Evolutionary conservation across 768 basidiomycete genomes (phyloP).

Genomic region (Rhizopogon rudus): DNA sequence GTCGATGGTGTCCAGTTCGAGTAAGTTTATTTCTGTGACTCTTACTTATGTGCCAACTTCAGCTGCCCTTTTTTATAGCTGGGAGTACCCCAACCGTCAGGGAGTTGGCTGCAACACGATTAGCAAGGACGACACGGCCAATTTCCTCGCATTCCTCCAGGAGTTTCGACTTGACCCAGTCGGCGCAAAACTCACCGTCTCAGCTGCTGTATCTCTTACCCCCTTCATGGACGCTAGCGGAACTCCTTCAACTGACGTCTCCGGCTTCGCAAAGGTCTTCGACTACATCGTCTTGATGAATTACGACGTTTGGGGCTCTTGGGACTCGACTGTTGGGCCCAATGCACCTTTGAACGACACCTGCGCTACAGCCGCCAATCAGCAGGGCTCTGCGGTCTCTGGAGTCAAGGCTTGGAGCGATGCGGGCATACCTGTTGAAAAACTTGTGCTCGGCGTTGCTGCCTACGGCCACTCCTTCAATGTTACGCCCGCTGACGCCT

Average conservation of each 20-base stretch:
- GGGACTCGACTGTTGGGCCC: conserved; percentile 57
- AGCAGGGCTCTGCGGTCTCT: conserved; percentile 70
- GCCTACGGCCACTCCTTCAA: conserved; percentile 76
- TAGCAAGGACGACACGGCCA: conserved; percentile 54
- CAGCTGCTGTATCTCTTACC: conserved; percentile 57
- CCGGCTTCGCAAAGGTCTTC: conserved; percentile 64
- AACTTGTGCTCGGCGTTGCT: conserved; percentile 80
- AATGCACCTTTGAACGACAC: conserved; percentile 79
- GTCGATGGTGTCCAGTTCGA: conserved; percentile 61
- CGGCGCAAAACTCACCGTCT: conserved; percentile 52
- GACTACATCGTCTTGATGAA: conserved; percentile 63
- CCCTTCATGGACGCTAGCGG: conserved; percentile 64
- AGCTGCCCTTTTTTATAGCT: conserved; percentile 8
- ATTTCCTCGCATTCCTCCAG: conserved; percentile 74
- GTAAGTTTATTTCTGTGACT: conserved; percentile 21
- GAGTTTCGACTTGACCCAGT: conserved; percentile 54
- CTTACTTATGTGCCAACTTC: not conserved
- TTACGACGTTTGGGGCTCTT: conserved; percentile 57
- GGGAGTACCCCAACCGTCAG: conserved; percentile 59
- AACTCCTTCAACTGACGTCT: conserved; percentile 61
- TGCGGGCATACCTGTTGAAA: conserved; percentile 67
- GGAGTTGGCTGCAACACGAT: conserved; percentile 72
- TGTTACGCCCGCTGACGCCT: conserved; percentile 33
- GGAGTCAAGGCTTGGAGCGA: conserved; percentile 67
- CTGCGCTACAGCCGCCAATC: conserved; percentile 56